These are phyloP conservation scores for Moniliophthora roreri DNA, from an alignment of 1,284 basidiomycete species.

Conservation along the genomic window DNA sequence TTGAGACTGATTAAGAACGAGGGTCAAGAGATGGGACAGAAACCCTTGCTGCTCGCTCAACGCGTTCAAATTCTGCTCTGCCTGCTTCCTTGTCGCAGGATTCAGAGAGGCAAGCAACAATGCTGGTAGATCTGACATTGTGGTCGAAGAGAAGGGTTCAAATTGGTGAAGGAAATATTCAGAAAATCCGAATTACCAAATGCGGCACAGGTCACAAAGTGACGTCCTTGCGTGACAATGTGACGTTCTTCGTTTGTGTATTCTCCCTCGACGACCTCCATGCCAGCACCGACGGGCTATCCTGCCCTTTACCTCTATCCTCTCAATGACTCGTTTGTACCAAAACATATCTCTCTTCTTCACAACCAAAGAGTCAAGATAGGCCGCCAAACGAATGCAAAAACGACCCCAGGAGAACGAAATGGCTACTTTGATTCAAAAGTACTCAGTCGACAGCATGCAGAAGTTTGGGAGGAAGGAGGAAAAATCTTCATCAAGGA, in stretches of 20 bases:
- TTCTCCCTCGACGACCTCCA: slow-evolving; percentile 16
- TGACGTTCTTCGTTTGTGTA: background rate
- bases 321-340: slow-evolving; percentile 93
- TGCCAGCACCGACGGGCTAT: slow-evolving; percentile 44
- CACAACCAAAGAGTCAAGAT: slow-evolving; percentile 84
- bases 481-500: slow-evolving; percentile 98
- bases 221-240: background rate
- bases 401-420: slow-evolving; percentile 91
- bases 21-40: slow-evolving; percentile 65
- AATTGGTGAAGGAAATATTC: too few relatives aligned
- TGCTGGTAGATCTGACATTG: slow-evolving; percentile 65
- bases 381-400: slow-evolving; percentile 96
- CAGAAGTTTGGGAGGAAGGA: slow-evolving; percentile 95
- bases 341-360: slow-evolving; percentile 91
- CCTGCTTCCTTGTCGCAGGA: slow-evolving; percentile 72
- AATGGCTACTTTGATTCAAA: slow-evolving; percentile 99
- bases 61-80: slow-evolving; percentile 72
- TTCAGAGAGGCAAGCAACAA: slow-evolving; percentile 75
- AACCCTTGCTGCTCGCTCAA: slow-evolving; percentile 80
- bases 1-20: slow-evolving; percentile 70
- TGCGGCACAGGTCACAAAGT: too few relatives aligned
- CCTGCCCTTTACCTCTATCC: slow-evolving; percentile 92
- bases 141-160: too few relatives aligned
- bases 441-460: slow-evolving; percentile 93
- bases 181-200: too few relatives aligned